These are phyloP conservation scores for Camelina sativa DNA, from an alignment of 345 rosid species.

Conservation along the genomic window DNA sequence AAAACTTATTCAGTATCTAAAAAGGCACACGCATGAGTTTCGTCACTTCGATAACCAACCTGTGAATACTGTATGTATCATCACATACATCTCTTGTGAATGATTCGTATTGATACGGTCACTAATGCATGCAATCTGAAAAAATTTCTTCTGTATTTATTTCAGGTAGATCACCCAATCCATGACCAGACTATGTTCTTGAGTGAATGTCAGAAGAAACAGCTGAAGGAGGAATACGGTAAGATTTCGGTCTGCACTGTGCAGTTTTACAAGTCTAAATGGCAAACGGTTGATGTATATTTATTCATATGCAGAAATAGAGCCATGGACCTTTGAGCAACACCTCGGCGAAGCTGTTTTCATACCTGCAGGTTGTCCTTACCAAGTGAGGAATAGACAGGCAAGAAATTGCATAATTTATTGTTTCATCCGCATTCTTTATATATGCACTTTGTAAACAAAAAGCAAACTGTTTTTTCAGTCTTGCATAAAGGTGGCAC, in stretches of 20 bases:
- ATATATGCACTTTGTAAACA: too few species aligned
- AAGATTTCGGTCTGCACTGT: slow-evolving; percentile 15
- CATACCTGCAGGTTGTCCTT: slow-evolving; percentile 50
- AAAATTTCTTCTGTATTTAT: slow-evolving; percentile 37
- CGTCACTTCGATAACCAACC: slow-evolving; percentile 51
- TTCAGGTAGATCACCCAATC: slow-evolving; percentile 69
- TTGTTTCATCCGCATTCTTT: not conserved
- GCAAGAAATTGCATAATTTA: not conserved
- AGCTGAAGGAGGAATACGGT: slow-evolving; percentile 81
- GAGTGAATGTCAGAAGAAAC: slow-evolving; percentile 64
- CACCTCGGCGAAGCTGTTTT: slow-evolving; percentile 47
- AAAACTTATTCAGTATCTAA: slow-evolving; percentile 66
- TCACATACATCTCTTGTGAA: slow-evolving; percentile 19
- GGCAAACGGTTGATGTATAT: not conserved
- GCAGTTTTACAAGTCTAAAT: not conserved
- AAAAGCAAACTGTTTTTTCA: slow-evolving; percentile 25
- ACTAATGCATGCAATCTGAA: not conserved
- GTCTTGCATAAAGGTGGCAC: slow-evolving; percentile 78
- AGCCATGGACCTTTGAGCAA: slow-evolving; percentile 51
- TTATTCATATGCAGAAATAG: slow-evolving; percentile 32
- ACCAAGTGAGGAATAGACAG: slow-evolving; percentile 47
- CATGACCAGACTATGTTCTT: slow-evolving; percentile 80
- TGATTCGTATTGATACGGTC: slow-evolving; percentile 4
- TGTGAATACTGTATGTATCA: slow-evolving; percentile 25
- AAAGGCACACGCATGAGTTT: slow-evolving; percentile 72